A percentile compares a stretch with the other conserved stretches of the same genome.
Conservation (phyloP, 2,329 filamentous ascomycete genomes). For the Xylariaceae sp. region DNA sequence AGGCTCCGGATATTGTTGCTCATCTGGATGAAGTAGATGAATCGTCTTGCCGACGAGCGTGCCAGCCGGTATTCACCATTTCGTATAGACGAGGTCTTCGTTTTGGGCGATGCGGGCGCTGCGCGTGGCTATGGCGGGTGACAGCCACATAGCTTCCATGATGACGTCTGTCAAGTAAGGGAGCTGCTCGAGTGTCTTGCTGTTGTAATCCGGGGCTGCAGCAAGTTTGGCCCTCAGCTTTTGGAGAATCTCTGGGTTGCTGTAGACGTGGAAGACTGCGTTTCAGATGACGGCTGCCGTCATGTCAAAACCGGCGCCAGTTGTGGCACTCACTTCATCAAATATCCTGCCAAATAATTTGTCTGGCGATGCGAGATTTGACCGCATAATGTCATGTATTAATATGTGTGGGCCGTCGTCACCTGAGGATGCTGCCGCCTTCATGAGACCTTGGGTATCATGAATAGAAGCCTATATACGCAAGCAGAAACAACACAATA, state of each 20-base stretch:
- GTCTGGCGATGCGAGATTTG: constrained; percentile 18
- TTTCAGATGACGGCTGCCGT: constrained; percentile 13
- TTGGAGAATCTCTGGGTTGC: constrained; percentile 17
- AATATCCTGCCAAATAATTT: constrained; percentile 18
- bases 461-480: constrained; percentile 6
- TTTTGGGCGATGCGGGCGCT: constrained; percentile 42
- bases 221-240: constrained; percentile 17
- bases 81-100: constrained; percentile 22
- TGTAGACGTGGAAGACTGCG: constrained; percentile 20
- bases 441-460: constrained; percentile 17
- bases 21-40: constrained; percentile 26
- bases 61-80: constrained; percentile 26
- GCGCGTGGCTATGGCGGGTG: constrained; percentile 40
- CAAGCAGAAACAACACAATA: too few species aligned
- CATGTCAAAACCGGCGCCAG: constrained; percentile 21
- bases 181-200: constrained; percentile 24
- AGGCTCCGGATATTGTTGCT: constrained; percentile 22
- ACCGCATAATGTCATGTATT: constrained; percentile 22
- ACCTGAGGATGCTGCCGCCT: constrained; percentile 13
- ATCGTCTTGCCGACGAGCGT: constrained; percentile 31
- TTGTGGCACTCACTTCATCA: constrained; percentile 15
- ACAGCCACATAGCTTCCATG: constrained; percentile 44
- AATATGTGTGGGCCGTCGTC: constrained; percentile 15
- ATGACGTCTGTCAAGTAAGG: constrained; percentile 45
- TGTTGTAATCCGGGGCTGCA: neutral